phyloP scores from a whole-genome alignment of 495 filamentous ascomycete genomes.

The Aspergillus saccharolyticus region DNA sequence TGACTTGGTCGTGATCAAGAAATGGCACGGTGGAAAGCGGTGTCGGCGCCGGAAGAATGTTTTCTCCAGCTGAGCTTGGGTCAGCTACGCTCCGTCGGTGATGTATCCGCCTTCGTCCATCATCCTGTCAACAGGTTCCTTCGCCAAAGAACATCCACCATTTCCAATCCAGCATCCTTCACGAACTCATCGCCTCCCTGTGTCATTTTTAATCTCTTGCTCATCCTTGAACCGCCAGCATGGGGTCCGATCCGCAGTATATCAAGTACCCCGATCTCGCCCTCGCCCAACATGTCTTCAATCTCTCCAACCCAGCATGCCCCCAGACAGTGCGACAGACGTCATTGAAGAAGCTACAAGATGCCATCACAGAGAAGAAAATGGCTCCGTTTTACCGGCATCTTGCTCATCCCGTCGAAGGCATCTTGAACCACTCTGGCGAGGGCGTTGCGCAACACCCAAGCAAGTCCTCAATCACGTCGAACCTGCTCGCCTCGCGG shows the following conservation, averaged over 20 bases:
- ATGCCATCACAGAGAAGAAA: constrained; percentile 87
- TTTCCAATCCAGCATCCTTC: background rate
- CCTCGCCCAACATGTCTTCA: constrained; percentile 95
- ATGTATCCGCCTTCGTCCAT: constrained; percentile 26
- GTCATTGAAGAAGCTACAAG: constrained; percentile 78
- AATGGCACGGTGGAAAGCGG: background rate
- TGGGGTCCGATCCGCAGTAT: constrained; percentile 97
- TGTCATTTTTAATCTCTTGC: constrained; percentile 6
- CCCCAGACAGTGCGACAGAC: constrained; percentile 60
- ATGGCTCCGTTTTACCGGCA: constrained; percentile 97
- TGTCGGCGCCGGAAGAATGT: constrained; percentile 30
- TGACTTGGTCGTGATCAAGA: too few species aligned
- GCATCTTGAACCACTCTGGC: constrained; percentile 74
- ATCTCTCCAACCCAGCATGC: constrained; percentile 84
- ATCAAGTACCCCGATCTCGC: constrained; percentile 88
- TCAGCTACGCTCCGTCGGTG: constrained; percentile 30
- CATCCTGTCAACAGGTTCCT: constrained; percentile 12
- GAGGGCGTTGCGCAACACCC: constrained; percentile 62
- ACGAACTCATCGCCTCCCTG: background rate
- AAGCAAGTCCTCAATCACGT: constrained; percentile 47
- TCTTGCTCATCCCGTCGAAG: constrained; percentile 89
- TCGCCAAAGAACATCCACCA: constrained; percentile 9
- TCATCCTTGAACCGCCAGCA: constrained; percentile 39
- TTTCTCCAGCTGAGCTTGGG: constrained; percentile 42
- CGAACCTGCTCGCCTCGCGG: constrained; percentile 67